Percentiles rank a stretch among this genome's conserved stretches.
Evolutionary conservation across 352 stramenopile species (phyloP).

Genomic region (Globisporangium ultimum): DNA sequence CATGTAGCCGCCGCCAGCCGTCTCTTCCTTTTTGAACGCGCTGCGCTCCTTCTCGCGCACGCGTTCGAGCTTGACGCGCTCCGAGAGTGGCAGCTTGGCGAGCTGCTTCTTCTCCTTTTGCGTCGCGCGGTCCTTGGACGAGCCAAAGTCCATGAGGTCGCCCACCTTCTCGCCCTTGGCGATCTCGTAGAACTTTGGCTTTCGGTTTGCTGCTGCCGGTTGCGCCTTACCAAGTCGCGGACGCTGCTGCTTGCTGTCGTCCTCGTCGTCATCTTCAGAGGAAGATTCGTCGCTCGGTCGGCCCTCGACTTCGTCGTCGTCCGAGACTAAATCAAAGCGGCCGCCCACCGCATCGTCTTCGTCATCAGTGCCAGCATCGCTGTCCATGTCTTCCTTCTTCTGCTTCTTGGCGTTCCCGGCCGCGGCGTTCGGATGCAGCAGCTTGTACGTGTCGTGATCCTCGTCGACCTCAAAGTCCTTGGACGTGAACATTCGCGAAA

Average conservation of each 20-base stretch:
- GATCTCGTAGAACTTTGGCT: conserved; percentile 87
- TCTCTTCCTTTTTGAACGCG: conserved; percentile 84
- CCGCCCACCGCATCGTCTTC: conserved; percentile 50
- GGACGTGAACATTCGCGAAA: conserved; percentile 96
- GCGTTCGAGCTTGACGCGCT: conserved; percentile 72
- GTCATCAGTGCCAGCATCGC: conserved; percentile 69
- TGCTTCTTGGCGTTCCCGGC: conserved; percentile 61
- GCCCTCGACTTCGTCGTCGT: conserved; percentile 56
- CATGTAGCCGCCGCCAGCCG: conserved; percentile 65
- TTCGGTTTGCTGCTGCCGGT: conserved; percentile 20
- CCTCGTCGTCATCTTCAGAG: conserved; percentile 52
- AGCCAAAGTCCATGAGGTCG: conserved; percentile 77
- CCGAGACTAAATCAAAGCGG: conserved; percentile 69
- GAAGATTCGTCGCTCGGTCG: conserved; percentile 67
- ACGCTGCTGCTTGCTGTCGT: conserved; percentile 11
- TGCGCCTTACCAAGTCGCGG: not conserved
- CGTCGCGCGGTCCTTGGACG: conserved; percentile 50
- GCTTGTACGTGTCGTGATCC: conserved; percentile 94
- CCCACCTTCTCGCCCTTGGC: conserved; percentile 77
- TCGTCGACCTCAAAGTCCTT: conserved; percentile 98
- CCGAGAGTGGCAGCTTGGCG: conserved; percentile 72
- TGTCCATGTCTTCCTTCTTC: conserved; percentile 92
- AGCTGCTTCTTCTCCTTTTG: conserved; percentile 82
- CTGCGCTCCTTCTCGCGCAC: conserved; percentile 72
- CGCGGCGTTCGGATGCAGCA: conserved; percentile 92